These are phyloP conservation scores for Arabidopsis arenosa DNA, from an alignment of 345 rosid genomes.

Conservation along the genomic window DNA sequence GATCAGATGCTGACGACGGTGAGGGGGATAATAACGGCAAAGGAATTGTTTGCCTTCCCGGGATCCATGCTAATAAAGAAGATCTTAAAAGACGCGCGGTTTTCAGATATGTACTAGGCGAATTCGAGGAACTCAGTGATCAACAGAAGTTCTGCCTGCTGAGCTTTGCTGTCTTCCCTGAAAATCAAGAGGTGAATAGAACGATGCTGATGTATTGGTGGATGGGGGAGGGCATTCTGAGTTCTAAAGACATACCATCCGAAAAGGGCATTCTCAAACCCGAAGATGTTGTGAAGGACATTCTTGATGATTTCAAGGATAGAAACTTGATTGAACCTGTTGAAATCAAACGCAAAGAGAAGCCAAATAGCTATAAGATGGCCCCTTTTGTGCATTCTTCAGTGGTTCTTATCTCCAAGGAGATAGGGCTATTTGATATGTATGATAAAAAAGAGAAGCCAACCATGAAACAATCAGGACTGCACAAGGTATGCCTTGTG, in stretches of 20 bases:
- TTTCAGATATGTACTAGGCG: constrained; percentile 1
- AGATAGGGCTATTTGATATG: constrained; percentile 35
- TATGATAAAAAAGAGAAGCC: constrained; percentile 40
- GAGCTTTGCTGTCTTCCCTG: constrained; percentile 56
- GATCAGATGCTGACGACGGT: constrained; percentile 7
- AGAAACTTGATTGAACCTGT: constrained; percentile 49
- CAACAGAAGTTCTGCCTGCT: constrained; percentile 42
- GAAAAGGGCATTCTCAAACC: neutral
- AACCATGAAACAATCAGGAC: neutral
- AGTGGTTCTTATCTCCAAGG: constrained; percentile 44
- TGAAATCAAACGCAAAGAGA: constrained; percentile 36
- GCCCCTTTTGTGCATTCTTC: constrained; percentile 51
- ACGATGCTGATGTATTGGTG: constrained; percentile 61
- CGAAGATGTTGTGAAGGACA: constrained; percentile 21
- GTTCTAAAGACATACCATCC: neutral
- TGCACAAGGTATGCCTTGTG: constrained; percentile 55
- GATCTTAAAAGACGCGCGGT: constrained; percentile 3
- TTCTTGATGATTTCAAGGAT: constrained; percentile 33
- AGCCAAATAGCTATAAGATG: constrained; percentile 50
- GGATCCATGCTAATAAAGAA: constrained; percentile 3
- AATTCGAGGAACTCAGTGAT: constrained; percentile 19
- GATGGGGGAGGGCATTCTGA: constrained; percentile 55
- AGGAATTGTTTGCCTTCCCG: constrained; percentile 37
- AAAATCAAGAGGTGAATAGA: constrained; percentile 51
- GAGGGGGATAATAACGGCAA: neutral